Conservation (phyloP, 495 filamentous ascomycete species). For the Pyronema omphalodes region DNA sequence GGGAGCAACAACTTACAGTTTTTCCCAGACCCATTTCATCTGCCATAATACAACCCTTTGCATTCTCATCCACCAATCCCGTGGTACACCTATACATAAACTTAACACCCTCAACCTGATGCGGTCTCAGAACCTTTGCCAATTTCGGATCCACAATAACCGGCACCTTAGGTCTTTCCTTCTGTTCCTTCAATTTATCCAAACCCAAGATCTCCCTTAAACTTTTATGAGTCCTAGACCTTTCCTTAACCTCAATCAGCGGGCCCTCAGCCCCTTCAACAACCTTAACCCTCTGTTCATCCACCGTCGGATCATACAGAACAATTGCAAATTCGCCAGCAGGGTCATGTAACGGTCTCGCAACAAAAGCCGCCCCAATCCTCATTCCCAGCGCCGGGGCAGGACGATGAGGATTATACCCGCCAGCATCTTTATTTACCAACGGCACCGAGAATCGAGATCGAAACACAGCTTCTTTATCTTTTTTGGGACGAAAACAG, state of each 20-base stretch:
- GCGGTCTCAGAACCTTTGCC: constrained; percentile 78
- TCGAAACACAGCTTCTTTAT: constrained; percentile 64
- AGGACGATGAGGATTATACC: constrained; percentile 58
- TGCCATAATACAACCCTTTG: constrained; percentile 98
- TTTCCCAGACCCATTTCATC: constrained; percentile 98
- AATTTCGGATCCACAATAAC: constrained; percentile 91
- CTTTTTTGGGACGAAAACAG: constrained; percentile 68
- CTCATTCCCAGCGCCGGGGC: constrained; percentile 77
- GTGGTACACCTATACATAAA: constrained; percentile 91
- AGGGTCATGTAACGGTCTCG: constrained; percentile 84
- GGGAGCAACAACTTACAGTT: constrained; percentile 41
- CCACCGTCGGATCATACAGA: constrained; percentile 83
- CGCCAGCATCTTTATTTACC: constrained; percentile 52
- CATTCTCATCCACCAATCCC: constrained; percentile 80
- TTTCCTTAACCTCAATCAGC: constrained; percentile 27
- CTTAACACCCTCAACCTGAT: constrained; percentile 97
- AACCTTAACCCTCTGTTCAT: constrained; percentile 46
- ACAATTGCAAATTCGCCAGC: constrained; percentile 95
- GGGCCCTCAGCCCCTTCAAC: constrained; percentile 33
- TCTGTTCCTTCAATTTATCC: constrained; percentile 53
- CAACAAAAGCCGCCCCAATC: constrained; percentile 65
- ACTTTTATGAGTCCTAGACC: constrained; percentile 61
- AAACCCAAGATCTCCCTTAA: constrained; percentile 90
- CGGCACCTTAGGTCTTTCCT: constrained; percentile 70
- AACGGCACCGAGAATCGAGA: constrained; percentile 73